Conservation (phyloP, 495 filamentous ascomycete genomes). For the Elaphomyces granulatus region DNA sequence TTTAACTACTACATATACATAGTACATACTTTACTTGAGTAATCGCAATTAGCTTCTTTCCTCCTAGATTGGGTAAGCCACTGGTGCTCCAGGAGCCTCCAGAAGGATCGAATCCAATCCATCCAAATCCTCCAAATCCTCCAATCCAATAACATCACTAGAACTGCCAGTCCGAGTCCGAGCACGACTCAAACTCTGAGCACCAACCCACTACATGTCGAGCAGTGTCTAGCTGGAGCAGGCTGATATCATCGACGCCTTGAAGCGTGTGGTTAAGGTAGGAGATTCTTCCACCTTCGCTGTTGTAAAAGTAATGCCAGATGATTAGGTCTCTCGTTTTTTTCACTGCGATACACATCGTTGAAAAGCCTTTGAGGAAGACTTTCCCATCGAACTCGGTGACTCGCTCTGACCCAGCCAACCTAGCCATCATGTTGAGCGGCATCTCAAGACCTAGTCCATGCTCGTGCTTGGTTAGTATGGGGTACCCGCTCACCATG, state of each 20-base stretch:
- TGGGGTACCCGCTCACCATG: constrained; percentile 9
- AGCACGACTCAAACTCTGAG: too few relatives aligned
- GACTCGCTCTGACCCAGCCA: too few relatives aligned
- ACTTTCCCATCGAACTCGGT: too few relatives aligned
- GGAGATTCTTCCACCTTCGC: constrained; percentile 5
- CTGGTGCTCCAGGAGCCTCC: too few relatives aligned
- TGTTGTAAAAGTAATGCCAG: constrained; percentile 9
- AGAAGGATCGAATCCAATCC: too few relatives aligned
- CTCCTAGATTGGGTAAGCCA: too few relatives aligned
- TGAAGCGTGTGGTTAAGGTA: background rate
- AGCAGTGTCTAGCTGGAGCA: background rate
- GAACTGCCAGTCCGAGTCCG: constrained; percentile 6
- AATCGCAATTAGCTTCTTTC: too few relatives aligned
- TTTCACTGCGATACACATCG: constrained; percentile 2
- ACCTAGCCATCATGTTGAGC: too few relatives aligned
- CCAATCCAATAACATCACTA: background rate
- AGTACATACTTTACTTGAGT: too few relatives aligned
- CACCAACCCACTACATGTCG: constrained; percentile 12
- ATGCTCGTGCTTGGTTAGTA: background rate
- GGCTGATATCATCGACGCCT: background rate
- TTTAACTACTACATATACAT: too few relatives aligned
- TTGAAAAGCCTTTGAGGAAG: constrained; percentile 9
- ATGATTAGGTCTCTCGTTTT: background rate
- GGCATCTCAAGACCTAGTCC: constrained; percentile 5
- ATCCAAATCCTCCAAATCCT: constrained; percentile 1